Percentiles rank a stretch among this genome's conserved stretches.
Conservation (phyloP, 192 early-diverging fungal species). For the Rhizophagus sp. region DNA sequence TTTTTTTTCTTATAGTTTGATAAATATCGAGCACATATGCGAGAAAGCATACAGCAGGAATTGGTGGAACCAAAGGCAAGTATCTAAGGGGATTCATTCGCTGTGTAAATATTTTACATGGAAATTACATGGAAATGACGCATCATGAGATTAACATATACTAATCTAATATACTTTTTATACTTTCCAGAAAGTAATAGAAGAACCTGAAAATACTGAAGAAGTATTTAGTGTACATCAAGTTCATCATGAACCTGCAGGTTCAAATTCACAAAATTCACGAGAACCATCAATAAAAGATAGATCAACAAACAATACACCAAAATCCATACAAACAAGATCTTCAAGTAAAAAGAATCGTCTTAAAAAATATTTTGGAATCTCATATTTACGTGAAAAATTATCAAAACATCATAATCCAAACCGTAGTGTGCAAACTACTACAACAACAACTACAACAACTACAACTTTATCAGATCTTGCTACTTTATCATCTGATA, state of each 20-base stretch:
- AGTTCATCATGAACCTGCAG: background rate
- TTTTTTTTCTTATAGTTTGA: background rate
- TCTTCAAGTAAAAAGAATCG: background rate
- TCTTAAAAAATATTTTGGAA: background rate
- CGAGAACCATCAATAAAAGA: background rate
- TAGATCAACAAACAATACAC: background rate
- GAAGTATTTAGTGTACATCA: background rate
- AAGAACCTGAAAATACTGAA: background rate
- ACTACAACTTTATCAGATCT: background rate
- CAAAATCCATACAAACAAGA: background rate
- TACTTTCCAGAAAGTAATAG: background rate
- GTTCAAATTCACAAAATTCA: background rate
- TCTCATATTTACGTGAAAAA: background rate
- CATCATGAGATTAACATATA: no score
- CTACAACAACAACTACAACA: background rate
- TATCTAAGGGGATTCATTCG: background rate
- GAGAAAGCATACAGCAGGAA: constrained; percentile 5
- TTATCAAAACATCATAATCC: background rate
- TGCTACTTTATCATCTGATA: background rate
- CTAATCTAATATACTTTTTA: background rate
- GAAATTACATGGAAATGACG: no score
- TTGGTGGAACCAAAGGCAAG: background rate
- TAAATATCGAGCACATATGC: constrained; percentile 13
- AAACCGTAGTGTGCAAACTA: background rate
- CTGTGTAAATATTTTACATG: no score